phyloP scores from a whole-genome alignment of 768 basidiomycete genomes.

The Hebeloma cylindrosporum region DNA sequence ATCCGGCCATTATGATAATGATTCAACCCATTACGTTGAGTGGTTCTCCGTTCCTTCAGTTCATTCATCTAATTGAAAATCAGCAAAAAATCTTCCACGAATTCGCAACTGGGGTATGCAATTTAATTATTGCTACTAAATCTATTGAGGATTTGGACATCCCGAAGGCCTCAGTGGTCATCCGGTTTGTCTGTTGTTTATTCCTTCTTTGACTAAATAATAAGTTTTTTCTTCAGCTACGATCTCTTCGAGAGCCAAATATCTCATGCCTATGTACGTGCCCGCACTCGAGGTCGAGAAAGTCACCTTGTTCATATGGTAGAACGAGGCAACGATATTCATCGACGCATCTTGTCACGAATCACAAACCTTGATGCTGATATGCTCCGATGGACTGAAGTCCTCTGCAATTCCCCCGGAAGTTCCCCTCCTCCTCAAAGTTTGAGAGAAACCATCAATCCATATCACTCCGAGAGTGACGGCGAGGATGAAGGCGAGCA shows the following conservation, averaged over 20 bases:
- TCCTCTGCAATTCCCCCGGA: constrained; percentile 35
- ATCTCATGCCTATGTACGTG: constrained; percentile 55
- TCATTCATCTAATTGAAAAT: constrained; percentile 4
- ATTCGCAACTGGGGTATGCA: constrained; percentile 57
- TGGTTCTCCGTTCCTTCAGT: background rate
- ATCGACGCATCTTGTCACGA: constrained; percentile 51
- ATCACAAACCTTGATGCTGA: constrained; percentile 39
- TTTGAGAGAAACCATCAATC: constrained; percentile 37
- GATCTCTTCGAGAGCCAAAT: constrained; percentile 63
- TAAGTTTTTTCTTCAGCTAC: constrained; percentile 38
- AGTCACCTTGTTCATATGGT: constrained; percentile 64
- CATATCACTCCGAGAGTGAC: constrained; percentile 51
- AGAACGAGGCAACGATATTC: constrained; percentile 55
- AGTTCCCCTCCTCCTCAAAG: constrained; percentile 46
- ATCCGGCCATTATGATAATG: constrained; percentile 31
- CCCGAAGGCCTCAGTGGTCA: constrained; percentile 55
- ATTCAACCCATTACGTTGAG: constrained; percentile 28
- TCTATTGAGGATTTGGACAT: constrained; percentile 60
- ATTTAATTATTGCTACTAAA: constrained; percentile 64
- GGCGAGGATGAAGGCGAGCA: constrained; percentile 50
- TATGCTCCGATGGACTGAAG: constrained; percentile 51
- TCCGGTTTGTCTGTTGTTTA: constrained; percentile 47
- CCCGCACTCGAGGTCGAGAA: constrained; percentile 44
- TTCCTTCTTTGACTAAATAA: constrained; percentile 2
- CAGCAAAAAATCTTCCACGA: constrained; percentile 49